phyloP scores from a whole-genome alignment of 169 alveolate genomes.

The Babesia bovis region DNA sequence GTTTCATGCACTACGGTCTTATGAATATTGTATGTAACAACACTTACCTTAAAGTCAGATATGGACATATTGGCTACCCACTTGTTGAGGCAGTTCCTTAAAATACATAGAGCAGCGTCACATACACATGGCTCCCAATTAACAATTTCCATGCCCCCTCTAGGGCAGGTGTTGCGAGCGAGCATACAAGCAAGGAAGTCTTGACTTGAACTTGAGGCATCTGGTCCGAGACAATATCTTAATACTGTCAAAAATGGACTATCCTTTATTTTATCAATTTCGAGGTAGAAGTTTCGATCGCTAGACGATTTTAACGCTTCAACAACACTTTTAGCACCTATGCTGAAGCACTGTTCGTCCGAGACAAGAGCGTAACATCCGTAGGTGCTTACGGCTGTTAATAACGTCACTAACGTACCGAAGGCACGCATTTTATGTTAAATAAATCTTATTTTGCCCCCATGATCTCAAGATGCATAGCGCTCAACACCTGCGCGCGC shows the following conservation, averaged over 20 bases:
- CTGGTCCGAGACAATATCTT: constrained; percentile 52
- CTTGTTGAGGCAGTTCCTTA: constrained; percentile 30
- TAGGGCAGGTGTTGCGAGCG: constrained; percentile 41
- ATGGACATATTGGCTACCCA: constrained; percentile 34
- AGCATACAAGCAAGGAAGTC: constrained; percentile 44
- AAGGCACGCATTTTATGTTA: background rate
- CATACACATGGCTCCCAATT: constrained; percentile 63
- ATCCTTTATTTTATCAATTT: background rate
- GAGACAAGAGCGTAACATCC: constrained; percentile 1
- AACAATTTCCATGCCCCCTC: constrained; percentile 15
- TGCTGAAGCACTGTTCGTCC: constrained; percentile 42
- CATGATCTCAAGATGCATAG: background rate
- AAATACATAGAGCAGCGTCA: constrained; percentile 38
- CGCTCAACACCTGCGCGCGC: constrained; percentile 3
- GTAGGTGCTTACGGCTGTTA: background rate
- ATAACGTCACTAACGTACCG: background rate
- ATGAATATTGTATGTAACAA: background rate
- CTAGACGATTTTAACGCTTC: background rate
- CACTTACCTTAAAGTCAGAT: constrained; percentile 32
- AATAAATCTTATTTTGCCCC: background rate
- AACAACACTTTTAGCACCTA: constrained; percentile 8
- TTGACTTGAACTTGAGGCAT: constrained; percentile 34
- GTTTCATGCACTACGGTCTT: constrained; percentile 28
- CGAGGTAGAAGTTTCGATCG: background rate
- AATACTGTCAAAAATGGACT: constrained; percentile 28